Evolutionary conservation across 768 basidiomycete species (phyloP), one percentile per base, ranked within the genome.

Genomic region (Agaricus subrufescens): DNA sequence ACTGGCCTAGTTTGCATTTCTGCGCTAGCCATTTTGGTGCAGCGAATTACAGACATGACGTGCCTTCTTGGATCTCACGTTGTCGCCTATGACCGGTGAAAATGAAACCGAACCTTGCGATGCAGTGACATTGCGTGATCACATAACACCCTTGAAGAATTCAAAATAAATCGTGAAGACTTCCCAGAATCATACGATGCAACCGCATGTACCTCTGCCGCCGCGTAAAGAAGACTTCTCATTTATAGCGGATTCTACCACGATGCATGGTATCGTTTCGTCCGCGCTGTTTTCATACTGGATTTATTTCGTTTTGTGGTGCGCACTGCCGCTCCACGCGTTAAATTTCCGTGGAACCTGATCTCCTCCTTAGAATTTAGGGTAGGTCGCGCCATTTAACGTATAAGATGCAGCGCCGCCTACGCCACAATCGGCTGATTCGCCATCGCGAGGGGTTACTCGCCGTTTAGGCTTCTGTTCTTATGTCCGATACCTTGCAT

Each of bases 381-480:
- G 19, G 26, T 43, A 15, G 14, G 19, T 27, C 29, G n/a, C 47
- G 46, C 31, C 47, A 56, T n/a, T n/a, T 43, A 56, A 56, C 27
- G 39, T 49, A 19, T 39, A 40, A 29, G 29, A 56, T 49, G 47
- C 38, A n/a, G 19, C 29, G 46, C 34, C 49, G 38, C 47, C 27
- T 43, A 43, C 39, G 54, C 54, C 54, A 42, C 40, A 25, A 14
- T 29, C 25, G 12, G 27, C 38, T 43, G 47, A 44, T 56, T 48
- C 14, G 31, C 47, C 29, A 47, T 44, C 39, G 38, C 39, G 27
- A 49, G 40, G 47, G 45, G 47, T 30, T n/a, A 46, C 27, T 38
- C 14, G 14, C 14, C 12, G 8, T 39, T 29, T 5, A 31, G n/a
- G 39, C 27, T 34, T 49, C 42, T 42, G n/a, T 45, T 52, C 51